A percentile compares a stretch with the other conserved stretches of the same genome.
Evolutionary conservation across 1,284 basidiomycete species (phyloP).

Genomic region (Lentinula novae-zelandiae): DNA sequence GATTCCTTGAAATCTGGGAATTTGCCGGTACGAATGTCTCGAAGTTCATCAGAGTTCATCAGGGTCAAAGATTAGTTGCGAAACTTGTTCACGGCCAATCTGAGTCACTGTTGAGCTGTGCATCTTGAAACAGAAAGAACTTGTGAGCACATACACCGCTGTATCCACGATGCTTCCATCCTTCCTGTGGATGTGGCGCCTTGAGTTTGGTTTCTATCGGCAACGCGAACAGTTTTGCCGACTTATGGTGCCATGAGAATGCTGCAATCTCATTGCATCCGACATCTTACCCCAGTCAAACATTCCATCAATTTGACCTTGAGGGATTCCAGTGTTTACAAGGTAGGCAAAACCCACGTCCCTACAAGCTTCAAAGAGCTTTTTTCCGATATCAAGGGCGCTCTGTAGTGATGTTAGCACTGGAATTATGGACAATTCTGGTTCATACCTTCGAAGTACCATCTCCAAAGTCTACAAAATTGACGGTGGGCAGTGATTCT

Average conservation of each 20-base stretch:
- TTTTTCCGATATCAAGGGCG: conserved; percentile 47
- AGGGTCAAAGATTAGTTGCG: conserved; percentile 38
- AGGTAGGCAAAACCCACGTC: conserved; percentile 59
- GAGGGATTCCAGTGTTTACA: conserved; percentile 49
- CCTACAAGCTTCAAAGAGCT: conserved; percentile 43
- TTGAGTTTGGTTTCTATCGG: conserved; percentile 49
- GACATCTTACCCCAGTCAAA: conserved; percentile 44
- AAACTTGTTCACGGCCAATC: conserved; percentile 42
- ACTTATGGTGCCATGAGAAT: conserved; percentile 26
- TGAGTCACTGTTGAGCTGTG: conserved; percentile 13
- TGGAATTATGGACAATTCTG: background rate
- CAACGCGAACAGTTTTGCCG: conserved; percentile 48
- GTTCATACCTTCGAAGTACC: conserved; percentile 24
- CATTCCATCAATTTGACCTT: conserved; percentile 44
- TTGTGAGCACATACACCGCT: background rate
- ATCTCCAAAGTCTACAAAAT: conserved; percentile 47
- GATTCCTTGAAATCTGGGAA: conserved; percentile 54
- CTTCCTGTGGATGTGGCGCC: conserved; percentile 54
- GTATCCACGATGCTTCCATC: conserved; percentile 48
- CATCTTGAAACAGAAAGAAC: background rate
- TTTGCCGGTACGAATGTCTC: conserved; percentile 28
- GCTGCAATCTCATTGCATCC: background rate
- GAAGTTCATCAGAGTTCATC: conserved; percentile 35
- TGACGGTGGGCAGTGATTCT: background rate
- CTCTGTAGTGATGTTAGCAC: conserved; percentile 28